Evolutionary conservation across 2,329 filamentous ascomycete genomes (phyloP), one percentile per base, ranked within the genome.

Genomic region (Purpureocillium lavendulum): DNA sequence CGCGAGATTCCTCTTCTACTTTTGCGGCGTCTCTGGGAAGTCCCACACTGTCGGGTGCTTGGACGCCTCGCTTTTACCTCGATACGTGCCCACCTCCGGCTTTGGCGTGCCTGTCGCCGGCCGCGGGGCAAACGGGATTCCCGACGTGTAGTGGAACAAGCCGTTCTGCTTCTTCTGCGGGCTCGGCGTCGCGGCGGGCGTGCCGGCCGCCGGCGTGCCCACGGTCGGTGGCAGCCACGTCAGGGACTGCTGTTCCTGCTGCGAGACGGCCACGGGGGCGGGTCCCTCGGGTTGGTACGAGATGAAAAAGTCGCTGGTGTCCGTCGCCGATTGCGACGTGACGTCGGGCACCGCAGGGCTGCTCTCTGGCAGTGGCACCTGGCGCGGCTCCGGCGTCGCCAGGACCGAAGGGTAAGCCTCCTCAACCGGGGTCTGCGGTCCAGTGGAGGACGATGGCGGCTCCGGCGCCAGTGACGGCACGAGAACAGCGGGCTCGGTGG

Each of bases 231-330:
- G 68, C 17, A 75, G 58, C 73, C 73, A 77, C 38, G 64, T 65
- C 38, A 76, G 55, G 4, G 63, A 56, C 44, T 67, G 64, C 24
- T 60, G 53, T 24, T 67, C 64, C 24, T 60, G 53, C 26, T 57
- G 58, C 7, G 57, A 49, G 13, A 67, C 45, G 1, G 64, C 38
- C 4, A 57, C 52, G 1, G 73, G 62, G 0, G 58, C 44, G 1
- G 71, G 68, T 0, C 73, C 75, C n/a, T 73, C 66, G 0, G 75
- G 73, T 42, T 77, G 70, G 45, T 77, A 77, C 0, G 65, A 64
- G 17, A 78, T 60, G 44, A 78, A 78, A 16, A 70, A 50, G 37
- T 71, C 65, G 3, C 45, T 36, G 3, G 40, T 33, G 32, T 57
- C 52, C 17, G 42, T 45, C 30, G 45, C 49, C 13, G 50, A 40